Percentiles rank a stretch among this genome's conserved stretches.
phyloP scores from a whole-genome alignment of 139 green algal species.

The Limnomonas spitsbergensis region DNA sequence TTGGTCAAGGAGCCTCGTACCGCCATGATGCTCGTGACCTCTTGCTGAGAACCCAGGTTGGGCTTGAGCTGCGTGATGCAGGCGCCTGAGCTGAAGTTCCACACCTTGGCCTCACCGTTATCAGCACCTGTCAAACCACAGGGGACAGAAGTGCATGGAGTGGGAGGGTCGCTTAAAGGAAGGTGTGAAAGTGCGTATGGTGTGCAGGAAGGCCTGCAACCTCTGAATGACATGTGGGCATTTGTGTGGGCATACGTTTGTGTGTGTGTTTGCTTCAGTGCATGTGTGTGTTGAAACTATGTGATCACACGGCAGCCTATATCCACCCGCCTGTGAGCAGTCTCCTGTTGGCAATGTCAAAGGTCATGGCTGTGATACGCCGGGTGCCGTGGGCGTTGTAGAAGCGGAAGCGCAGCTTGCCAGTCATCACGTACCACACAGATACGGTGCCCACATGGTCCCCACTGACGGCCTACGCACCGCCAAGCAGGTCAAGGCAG shows the following conservation, averaged over 20 bases:
- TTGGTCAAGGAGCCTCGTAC: constrained; percentile 28
- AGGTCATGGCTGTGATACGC: constrained; percentile 56
- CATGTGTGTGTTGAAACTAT: too few relatives aligned
- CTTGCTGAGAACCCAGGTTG: constrained; percentile 13
- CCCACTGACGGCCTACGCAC: constrained; percentile 30
- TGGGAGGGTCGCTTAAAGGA: too few relatives aligned
- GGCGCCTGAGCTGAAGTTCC: constrained; percentile 66
- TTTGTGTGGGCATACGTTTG: too few relatives aligned
- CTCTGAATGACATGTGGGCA: too few relatives aligned
- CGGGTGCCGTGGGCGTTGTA: constrained; percentile 39
- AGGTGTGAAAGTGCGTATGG: too few relatives aligned
- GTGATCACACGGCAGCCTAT: too few relatives aligned
- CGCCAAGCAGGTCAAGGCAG: not conserved
- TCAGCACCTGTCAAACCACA: constrained; percentile 31
- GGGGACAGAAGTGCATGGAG: too few relatives aligned
- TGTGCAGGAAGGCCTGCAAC: too few relatives aligned
- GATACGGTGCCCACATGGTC: constrained; percentile 53
- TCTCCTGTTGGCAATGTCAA: constrained; percentile 51
- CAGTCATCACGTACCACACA: constrained; percentile 53
- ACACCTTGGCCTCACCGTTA: constrained; percentile 56
- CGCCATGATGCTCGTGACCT: constrained; percentile 47
- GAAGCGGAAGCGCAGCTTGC: constrained; percentile 59
- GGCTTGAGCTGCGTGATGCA: constrained; percentile 39
- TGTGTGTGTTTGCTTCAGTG: too few relatives aligned
- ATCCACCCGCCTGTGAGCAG: constrained; percentile 47